Evolutionary conservation across 2,329 filamentous ascomycete species (phyloP), one percentile per base, ranked within the genome.

Genomic region (Cercospora nicotianae): DNA sequence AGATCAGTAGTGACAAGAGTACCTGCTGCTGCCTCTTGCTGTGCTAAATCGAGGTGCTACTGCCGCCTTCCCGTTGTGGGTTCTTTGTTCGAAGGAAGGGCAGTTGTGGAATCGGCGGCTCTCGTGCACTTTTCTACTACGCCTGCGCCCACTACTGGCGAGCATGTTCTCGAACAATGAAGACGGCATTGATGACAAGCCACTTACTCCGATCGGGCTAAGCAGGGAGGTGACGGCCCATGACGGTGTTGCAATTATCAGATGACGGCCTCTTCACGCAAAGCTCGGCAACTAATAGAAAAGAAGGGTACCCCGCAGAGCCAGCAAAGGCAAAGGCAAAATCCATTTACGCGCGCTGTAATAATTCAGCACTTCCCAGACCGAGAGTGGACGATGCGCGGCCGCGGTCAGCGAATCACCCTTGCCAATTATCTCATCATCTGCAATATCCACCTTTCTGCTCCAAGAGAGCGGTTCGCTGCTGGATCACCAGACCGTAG

Each of bases 181-280:
- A 30, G 16, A 30, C 23, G 53, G 23, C 53, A n/a, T 18, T 57
- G 53, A 30, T 57, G 1, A 30, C 53, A 57, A 57, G 53, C 53
- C 53, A 57, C 53, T 30, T 28, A 30, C 53, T 57, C 53, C 53
- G 53, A 57, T 57, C 53, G 18, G 53, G 53, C 53, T 31, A 57
- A 2, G 23, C 53, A 57, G n/a, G 53, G 20, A 57, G 33, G 53
- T 57, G 53, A 57, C 53, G 53, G 53, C 23, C 53, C 53, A 57
- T 57, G 53, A 57, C 53, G 53, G 26, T 57, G 53, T 18, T 26
- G n/a, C 53, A 26, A 57, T 57, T 57, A 57, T 57, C 53, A 57
- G 53, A 57, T 57, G 53, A 57, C 53, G 53, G 23, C 23, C 53
- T 57, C 53, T 57, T 57, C 53, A 57, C 53, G 53, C 53, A 57